Evolutionary conservation across 1,139 yeast species (phyloP), one percentile per base, ranked within the genome.

Genomic region (Candida sojae): DNA sequence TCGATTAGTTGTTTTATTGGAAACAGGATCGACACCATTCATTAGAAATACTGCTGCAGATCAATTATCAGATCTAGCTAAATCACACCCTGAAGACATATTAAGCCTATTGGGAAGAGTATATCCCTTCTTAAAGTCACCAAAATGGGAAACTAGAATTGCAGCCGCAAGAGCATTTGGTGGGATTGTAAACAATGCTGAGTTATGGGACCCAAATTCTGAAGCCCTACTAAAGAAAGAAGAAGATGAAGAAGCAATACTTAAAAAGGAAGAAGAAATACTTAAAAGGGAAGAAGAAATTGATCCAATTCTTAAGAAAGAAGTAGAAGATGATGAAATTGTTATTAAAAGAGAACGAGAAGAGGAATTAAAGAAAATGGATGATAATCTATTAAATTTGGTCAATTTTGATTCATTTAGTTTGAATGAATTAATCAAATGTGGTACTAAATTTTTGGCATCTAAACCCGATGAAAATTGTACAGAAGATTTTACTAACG

Each of bases 11-110:
- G 81, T 85, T 25, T 73, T 93, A 52, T 73, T 95, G 56, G 99
- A 95, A 69, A 89, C 97, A 3, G 99, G 99, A 11, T 90, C 97
- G 12, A 91, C 98, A 6, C 89, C 90, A 36, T 88, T 90, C 64
- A 95, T 95, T 44, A 80, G 99, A 56, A 90, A 89, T 61, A 90
- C 97, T 10, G 99, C 99, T 0, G 99, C 99, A 2, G 97, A 93
- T 62, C 99, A 95, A 68, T 76, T 95, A 57, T 91, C 97, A 3
- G 98, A 92, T 59, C 78, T 95, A 44, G 98, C 97, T 30, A 88
- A 87, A 64, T 86, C 88, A 40, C 99, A 95, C 59, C 97, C 98
- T 0, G 98, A 92, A 64, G 99, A 95, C 62, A 82, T 88, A 30
- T 76, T 91, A 49, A 87, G 87, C 53, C 72, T 95, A 42, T 71